A percentile compares a stretch with the other conserved stretches of the same genome.
Evolutionary conservation across 305 asterid species (phyloP).

Genomic region (Caryopteris hybrid): DNA sequence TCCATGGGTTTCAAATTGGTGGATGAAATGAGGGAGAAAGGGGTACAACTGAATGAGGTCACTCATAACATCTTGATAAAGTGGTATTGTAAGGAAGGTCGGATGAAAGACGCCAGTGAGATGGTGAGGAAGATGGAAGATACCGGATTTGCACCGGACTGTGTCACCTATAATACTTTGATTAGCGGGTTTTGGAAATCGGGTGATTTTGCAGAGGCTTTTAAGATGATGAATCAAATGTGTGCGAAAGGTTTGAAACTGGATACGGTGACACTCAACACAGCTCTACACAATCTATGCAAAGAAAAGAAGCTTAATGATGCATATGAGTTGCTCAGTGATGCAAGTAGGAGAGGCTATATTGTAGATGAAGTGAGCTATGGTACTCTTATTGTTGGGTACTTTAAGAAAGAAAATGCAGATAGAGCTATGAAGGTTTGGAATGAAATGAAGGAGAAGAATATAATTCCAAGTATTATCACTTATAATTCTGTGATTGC

Average conservation of each 20-base stretch:
- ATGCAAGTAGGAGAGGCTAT: slow-evolving; percentile 68
- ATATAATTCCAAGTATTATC: slow-evolving; percentile 54
- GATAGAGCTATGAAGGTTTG: slow-evolving; percentile 66
- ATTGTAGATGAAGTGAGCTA: slow-evolving; percentile 83
- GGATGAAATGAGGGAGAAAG: slow-evolving; percentile 65
- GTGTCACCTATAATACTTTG: slow-evolving; percentile 74
- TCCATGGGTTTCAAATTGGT: slow-evolving; percentile 51
- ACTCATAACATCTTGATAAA: slow-evolving; percentile 75
- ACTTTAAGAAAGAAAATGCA: slow-evolving; percentile 51
- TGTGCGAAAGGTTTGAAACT: slow-evolving; percentile 66
- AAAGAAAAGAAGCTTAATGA: slow-evolving; percentile 54
- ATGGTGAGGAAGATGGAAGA: slow-evolving; percentile 53
- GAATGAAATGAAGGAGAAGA: slow-evolving; percentile 77
- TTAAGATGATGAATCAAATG: slow-evolving; percentile 58
- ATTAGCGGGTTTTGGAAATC: slow-evolving; percentile 56
- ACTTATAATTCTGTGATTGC: slow-evolving; percentile 72
- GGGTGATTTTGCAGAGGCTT: slow-evolving; percentile 68
- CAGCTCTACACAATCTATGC: slow-evolving; percentile 56
- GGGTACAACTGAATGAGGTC: slow-evolving; percentile 46
- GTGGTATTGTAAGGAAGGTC: slow-evolving; percentile 77
- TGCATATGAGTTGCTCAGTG: slow-evolving; percentile 54
- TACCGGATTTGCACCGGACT: slow-evolving; percentile 51
- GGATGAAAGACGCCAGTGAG: slow-evolving; percentile 59
- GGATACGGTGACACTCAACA: slow-evolving; percentile 76
- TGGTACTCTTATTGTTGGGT: slow-evolving; percentile 77